Base-by-base conservation (phyloP, 75 land plant species). In the Adiantum capillusveneris region DNA sequence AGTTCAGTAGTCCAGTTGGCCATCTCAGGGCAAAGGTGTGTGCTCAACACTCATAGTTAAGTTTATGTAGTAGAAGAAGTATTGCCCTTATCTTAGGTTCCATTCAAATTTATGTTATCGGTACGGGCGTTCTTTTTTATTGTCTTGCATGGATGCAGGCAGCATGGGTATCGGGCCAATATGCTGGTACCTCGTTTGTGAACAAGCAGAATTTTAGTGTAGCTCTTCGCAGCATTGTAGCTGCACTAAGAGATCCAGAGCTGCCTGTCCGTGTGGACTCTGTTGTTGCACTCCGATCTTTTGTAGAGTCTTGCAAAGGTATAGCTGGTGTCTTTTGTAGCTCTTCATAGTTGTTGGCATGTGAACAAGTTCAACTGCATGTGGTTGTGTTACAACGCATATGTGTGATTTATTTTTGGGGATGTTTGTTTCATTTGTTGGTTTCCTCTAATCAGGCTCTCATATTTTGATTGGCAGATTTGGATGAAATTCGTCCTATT, bases 131-230 rank as follows among this genome's bases (percentile, higher is more conserved):
- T 39, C 42, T 18, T 51, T 6, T 17, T 51, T 9, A n/a, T n/a
- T n/a, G n/a, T n/a, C n/a, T n/a, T n/a, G n/a, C n/a, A n/a, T n/a
- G 13, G 28, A 21, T 67, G 50, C 68, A 95, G 99, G 97, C 99
- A 26, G 96, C 96, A 59, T 95, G 99, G 99, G 99, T 95, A 51
- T 85, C 99, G 13, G 99, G 99, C 25, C 99, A 95, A 52, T 95
- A 95, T 79, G 99, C 99, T 7, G 68, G 81, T 53, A 87, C 86
- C 46, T 67, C 66, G 27, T 95, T 95, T 64, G 43, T 77, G 11
- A 90, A 90, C 36, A 88, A 75, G 69, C 76, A 75, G 25, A 90
- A 95, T 63, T 95, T 95, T 53, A 81, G 79, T 2, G 57, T 62
- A 62, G 96, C 92, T 6, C 60, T 95, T 34, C 99, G 83, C 27